Evolutionary conservation across 192 early-diverging fungal species (phyloP).

Genomic region (Backusella luteola): DNA sequence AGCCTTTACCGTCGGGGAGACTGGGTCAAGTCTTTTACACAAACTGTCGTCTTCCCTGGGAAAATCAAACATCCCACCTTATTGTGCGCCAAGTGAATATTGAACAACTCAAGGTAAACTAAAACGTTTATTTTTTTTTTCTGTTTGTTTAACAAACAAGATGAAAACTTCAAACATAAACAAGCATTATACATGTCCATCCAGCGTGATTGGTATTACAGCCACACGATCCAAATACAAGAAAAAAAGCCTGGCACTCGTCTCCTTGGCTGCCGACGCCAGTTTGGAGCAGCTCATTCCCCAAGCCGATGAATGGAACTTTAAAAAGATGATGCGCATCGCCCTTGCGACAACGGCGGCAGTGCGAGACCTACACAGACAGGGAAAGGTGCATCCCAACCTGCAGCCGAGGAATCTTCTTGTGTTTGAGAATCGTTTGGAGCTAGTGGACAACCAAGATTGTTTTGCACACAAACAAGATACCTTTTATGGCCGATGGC

Average conservation of each 20-base stretch:
- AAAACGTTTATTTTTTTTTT: too few species aligned
- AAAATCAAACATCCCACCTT: neutral
- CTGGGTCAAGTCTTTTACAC: neutral
- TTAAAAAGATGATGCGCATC: neutral
- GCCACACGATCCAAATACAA: neutral
- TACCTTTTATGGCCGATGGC: slow-evolving; percentile 7
- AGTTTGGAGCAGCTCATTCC: slow-evolving; percentile 8
- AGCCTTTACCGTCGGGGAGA: neutral
- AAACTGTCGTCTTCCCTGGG: neutral
- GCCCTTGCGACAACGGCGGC: neutral
- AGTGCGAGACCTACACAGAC: neutral
- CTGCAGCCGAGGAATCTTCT: slow-evolving; percentile 7
- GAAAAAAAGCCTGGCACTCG: neutral
- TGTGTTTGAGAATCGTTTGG: neutral
- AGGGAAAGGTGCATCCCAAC: neutral
- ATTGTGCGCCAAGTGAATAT: neutral
- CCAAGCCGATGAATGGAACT: neutral
- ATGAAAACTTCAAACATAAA: neutral
- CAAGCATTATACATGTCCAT: neutral
- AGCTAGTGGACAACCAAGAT: neutral
- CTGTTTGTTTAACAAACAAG: neutral
- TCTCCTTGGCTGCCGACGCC: neutral
- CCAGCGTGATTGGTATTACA: neutral
- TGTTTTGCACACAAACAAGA: neutral
- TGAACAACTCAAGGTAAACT: neutral